Evolutionary conservation across 2,329 filamentous ascomycete genomes (phyloP).

Genomic region (Knoxdaviesia proteae): DNA sequence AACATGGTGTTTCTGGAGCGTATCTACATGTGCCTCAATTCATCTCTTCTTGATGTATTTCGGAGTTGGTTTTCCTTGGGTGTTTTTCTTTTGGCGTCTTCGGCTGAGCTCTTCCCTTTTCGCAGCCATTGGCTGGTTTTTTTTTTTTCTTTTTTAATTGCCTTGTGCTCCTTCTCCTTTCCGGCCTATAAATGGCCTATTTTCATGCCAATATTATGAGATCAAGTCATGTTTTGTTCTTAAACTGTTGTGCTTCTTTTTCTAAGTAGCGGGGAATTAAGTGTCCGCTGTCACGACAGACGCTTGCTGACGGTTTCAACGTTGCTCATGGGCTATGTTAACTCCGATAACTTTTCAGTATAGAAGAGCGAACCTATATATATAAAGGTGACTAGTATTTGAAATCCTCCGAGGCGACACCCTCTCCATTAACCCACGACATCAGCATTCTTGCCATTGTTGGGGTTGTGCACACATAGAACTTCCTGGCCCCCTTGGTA

Average conservation of each 20-base stretch:
- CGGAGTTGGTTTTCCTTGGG: not conserved
- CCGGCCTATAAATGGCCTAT: not conserved
- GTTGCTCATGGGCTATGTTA: too few relatives aligned
- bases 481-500: slow-evolving; percentile 23
- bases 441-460: slow-evolving; percentile 19
- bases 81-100: not conserved
- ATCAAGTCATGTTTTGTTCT: too few relatives aligned
- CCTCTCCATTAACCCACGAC: slow-evolving; percentile 32
- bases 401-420: slow-evolving; percentile 38
- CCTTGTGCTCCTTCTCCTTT: not conserved
- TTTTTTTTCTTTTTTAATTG: not conserved
- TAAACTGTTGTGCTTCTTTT: too few relatives aligned
- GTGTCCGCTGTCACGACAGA: too few relatives aligned
- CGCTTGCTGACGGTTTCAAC: too few relatives aligned
- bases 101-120: not conserved
- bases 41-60: not conserved
- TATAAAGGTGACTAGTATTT: slow-evolving; percentile 16
- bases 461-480: slow-evolving; percentile 27
- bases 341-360: too few relatives aligned
- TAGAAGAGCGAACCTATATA: too few relatives aligned
- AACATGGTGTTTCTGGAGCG: too few relatives aligned
- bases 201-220: slow-evolving; percentile 11
- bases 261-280: too few relatives aligned
- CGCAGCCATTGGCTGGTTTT: too few relatives aligned
- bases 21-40: too few relatives aligned